Percentiles rank a stretch among this genome's conserved stretches.
Evolutionary conservation across 768 basidiomycete genomes (phyloP).

Genomic region (Phanerodontia chrysosporium): DNA sequence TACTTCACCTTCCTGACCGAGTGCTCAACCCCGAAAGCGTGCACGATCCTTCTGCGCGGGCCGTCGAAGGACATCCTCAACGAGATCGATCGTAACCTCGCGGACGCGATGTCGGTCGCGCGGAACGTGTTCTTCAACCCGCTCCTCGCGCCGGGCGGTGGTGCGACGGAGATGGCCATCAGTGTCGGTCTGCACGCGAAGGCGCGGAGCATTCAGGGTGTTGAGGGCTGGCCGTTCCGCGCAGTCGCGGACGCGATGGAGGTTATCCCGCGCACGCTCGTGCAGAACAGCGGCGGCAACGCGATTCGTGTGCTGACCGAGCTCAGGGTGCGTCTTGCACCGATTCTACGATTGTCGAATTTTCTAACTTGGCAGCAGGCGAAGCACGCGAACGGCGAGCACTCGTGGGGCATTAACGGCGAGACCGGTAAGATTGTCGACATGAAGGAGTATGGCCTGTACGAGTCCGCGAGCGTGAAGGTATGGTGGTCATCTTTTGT

Average conservation of each 20-base stretch:
- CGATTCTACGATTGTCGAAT: background rate
- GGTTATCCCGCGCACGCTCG: constrained; percentile 91
- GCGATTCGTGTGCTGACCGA: constrained; percentile 91
- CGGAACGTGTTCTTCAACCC: constrained; percentile 98
- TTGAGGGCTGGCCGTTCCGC: constrained; percentile 87
- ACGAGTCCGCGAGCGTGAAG: constrained; percentile 95
- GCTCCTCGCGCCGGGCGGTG: constrained; percentile 88
- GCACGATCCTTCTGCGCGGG: constrained; percentile 95
- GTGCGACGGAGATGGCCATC: constrained; percentile 98
- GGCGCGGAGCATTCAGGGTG: constrained; percentile 77
- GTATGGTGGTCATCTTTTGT: background rate
- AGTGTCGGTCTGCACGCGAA: constrained; percentile 80
- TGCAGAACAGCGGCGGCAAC: constrained; percentile 95
- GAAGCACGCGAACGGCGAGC: constrained; percentile 88
- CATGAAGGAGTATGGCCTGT: constrained; percentile 92
- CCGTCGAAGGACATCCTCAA: constrained; percentile 98
- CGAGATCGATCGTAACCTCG: constrained; percentile 96
- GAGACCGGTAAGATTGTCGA: constrained; percentile 94
- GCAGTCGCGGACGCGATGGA: constrained; percentile 97
- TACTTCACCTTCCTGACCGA: constrained; percentile 98
- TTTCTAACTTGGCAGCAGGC: constrained; percentile 50
- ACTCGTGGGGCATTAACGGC: constrained; percentile 93
- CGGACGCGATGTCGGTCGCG: constrained; percentile 96
- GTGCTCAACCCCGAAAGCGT: constrained; percentile 88
- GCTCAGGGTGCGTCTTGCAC: constrained; percentile 61